Percentiles rank a stretch among this genome's conserved stretches.
phyloP scores from a whole-genome alignment of 2,329 filamentous ascomycete genomes.

The Paracoccidioides brasiliensis region DNA sequence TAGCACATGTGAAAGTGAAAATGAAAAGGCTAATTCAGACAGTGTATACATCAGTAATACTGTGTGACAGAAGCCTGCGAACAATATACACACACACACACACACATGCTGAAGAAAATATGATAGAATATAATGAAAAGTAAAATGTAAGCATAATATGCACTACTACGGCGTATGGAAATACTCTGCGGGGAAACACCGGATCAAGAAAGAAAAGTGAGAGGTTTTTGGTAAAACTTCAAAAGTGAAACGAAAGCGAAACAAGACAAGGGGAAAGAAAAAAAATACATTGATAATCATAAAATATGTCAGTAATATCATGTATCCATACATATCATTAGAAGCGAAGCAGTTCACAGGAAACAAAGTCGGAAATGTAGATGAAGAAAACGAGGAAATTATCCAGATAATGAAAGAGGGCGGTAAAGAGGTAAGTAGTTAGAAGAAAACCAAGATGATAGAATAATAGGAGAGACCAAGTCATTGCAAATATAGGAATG shows the following conservation, averaged over 20 bases:
- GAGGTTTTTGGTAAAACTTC: neutral
- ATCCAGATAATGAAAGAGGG: neutral
- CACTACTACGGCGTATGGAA: neutral
- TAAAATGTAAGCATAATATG: neutral
- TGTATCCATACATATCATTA: constrained; percentile 11
- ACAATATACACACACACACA: too few species aligned
- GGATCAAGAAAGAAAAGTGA: neutral
- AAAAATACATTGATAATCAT: constrained; percentile 5
- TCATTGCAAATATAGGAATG: neutral
- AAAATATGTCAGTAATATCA: constrained; percentile 7
- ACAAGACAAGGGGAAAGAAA: neutral
- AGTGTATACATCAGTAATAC: too few species aligned
- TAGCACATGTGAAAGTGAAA: too few species aligned
- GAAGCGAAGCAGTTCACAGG: constrained; percentile 4
- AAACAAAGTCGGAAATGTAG: neutral
- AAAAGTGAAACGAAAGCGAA: neutral
- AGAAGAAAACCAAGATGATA: neutral
- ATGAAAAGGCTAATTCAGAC: too few species aligned
- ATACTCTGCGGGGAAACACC: neutral
- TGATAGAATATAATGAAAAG: neutral
- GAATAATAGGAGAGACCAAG: neutral
- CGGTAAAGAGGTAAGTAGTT: neutral
- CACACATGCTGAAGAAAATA: too few species aligned
- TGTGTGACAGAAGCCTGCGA: too few species aligned
- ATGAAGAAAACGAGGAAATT: neutral